A percentile compares a stretch with the other conserved stretches of the same genome.
phyloP scores from a whole-genome alignment of 371 early-diverging fungal genomes.

The Mucor plumbeus region DNA sequence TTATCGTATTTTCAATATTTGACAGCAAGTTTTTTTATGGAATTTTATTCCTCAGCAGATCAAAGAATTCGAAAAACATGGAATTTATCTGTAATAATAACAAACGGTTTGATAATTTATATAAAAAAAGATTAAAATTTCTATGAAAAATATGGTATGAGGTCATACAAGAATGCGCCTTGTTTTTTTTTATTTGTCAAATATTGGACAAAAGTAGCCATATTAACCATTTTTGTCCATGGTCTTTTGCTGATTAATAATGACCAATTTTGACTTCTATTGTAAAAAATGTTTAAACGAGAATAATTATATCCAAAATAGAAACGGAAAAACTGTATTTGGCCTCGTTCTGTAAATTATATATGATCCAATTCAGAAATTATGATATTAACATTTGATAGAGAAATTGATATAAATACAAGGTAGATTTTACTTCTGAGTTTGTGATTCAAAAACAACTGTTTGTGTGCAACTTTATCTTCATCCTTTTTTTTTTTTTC shows the following conservation, averaged over 20 bases:
- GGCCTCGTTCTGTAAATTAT: no score
- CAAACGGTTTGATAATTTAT: not conserved
- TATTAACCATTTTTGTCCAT: slow-evolving; percentile 3
- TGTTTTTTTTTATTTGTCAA: slow-evolving; percentile 2
- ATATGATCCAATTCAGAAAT: not conserved
- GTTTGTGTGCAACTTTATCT: not conserved
- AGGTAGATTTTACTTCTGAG: not conserved
- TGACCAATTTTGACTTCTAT: not conserved
- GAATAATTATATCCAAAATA: not conserved
- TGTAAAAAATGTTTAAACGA: not conserved
- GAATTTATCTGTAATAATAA: not conserved
- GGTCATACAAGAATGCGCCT: slow-evolving; percentile 8
- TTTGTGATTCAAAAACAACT: not conserved
- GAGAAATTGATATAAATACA: not conserved
- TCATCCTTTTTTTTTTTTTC: not conserved
- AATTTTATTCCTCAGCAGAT: not conserved
- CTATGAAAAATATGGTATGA: not conserved
- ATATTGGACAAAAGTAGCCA: not conserved
- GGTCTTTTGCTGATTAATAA: not conserved
- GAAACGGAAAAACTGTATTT: not conserved
- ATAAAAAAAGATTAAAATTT: not conserved
- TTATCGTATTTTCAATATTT: not conserved
- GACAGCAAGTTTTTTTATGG: not conserved
- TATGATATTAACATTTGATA: not conserved
- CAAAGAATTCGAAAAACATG: not conserved